phyloP scores from a whole-genome alignment of 305 asterid species.

The Lippia alba region DNA sequence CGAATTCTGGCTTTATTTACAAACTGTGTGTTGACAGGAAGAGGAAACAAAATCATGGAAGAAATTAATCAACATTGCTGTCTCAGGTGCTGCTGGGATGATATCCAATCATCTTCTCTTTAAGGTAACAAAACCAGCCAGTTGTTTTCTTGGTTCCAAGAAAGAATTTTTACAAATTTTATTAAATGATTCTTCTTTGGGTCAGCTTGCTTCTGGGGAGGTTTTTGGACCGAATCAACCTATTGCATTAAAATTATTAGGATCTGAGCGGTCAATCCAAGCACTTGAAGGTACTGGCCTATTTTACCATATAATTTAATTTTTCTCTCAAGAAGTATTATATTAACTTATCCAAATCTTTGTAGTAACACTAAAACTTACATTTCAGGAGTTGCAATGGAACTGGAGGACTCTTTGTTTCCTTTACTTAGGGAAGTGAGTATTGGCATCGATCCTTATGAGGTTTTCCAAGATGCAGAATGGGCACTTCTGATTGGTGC shows the following conservation, averaged over 20 bases:
- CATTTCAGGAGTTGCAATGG: slow-evolving; percentile 96
- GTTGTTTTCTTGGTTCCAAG: too few species aligned
- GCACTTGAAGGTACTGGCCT: slow-evolving; percentile 87
- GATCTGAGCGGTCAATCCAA: slow-evolving; percentile 86
- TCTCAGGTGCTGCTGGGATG: slow-evolving; percentile 99
- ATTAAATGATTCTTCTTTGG: slow-evolving; percentile 23
- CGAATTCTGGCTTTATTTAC: background rate
- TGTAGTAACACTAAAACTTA: slow-evolving; percentile 18
- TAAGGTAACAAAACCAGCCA: slow-evolving; percentile 52
- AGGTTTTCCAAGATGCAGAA: slow-evolving; percentile 91
- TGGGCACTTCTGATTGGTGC: slow-evolving; percentile 99
- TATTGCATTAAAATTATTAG: slow-evolving; percentile 79
- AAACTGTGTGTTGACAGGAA: slow-evolving; percentile 55
- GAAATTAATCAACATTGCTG: slow-evolving; percentile 80
- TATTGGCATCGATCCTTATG: slow-evolving; percentile 90
- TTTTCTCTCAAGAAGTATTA: too few species aligned
- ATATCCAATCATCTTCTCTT: slow-evolving; percentile 96
- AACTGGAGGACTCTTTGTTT: slow-evolving; percentile 94
- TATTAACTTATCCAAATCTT: background rate
- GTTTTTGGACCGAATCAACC: slow-evolving; percentile 97
- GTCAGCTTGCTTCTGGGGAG: slow-evolving; percentile 95
- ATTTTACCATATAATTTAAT: too few species aligned
- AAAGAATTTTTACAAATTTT: background rate
- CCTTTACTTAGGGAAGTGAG: slow-evolving; percentile 96
- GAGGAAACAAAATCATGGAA: slow-evolving; percentile 94